Base-by-base conservation (phyloP, 345 rosid genomes). In the Citrus medica region DNA sequence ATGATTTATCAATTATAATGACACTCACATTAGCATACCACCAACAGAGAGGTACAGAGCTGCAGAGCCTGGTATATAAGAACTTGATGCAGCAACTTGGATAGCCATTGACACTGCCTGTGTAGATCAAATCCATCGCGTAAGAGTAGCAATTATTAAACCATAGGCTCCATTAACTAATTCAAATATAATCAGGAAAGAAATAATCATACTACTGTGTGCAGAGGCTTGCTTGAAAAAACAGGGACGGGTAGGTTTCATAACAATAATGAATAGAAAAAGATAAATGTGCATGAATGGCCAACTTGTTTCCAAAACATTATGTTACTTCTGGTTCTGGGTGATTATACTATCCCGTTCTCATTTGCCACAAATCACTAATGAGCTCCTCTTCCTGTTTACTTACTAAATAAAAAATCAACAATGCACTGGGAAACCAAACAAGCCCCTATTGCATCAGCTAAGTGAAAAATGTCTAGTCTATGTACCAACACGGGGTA, bases 21-120 rank as follows among this genome's bases (percentile, higher is more conserved):
- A 46, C 46, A 86, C 98, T 92, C 84, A 96, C 99, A 85, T 79
- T 53, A 94, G 82, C 88, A 92, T 94, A 89, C 97, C 92, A 67
- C 99, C 97, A 27, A 96, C 95, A 58, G 99, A 91, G 67, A 94
- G 83, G 90, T 88, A 92, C 46, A 89, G 25, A 12, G 88, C 87
- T 71, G 81, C 72, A 78, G 89, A 83, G 79, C 82, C 85, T 46
- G 86, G 60, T 30, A 82, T 37, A 79, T 79, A 84, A 14, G 88
- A 78, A 84, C 88, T 89, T 77, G 97, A 87, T 4, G 93, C 96
- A 75, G 87, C 75, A 61, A 89, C 95, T 91, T 96, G 98, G 78
- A 96, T 56, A 65, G 83, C 88, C 99, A 94, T 91, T 69, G 97
- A 88, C 46, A 87, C 56, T 30, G 98, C 97, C 99, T 96, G 87